A percentile compares a stretch with the other conserved stretches of the same genome.
phyloP scores from a whole-genome alignment of 2,329 filamentous ascomycete species.

The Claviceps fusiformis region DNA sequence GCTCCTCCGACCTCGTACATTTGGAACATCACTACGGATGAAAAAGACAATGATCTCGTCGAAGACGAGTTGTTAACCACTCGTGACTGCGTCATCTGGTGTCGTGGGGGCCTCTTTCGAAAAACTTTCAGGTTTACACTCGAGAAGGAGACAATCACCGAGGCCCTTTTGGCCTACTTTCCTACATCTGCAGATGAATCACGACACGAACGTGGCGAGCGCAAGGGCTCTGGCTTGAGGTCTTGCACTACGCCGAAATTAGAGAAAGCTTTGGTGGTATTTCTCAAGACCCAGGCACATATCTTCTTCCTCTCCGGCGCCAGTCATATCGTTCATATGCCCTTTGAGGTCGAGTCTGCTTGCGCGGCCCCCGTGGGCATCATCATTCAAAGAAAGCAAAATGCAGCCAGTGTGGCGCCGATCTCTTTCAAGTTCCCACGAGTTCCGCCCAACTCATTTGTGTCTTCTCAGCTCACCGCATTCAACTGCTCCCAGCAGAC shows the following conservation, averaged over 20 bases:
- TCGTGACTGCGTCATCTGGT: conserved; percentile 71
- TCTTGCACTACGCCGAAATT: conserved; percentile 16
- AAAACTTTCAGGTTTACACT: conserved; percentile 76
- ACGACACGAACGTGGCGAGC: background rate
- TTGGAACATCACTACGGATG: conserved; percentile 52
- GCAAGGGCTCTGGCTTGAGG: conserved; percentile 4
- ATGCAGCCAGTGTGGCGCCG: conserved; percentile 33
- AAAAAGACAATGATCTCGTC: conserved; percentile 25
- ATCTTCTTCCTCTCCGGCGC: conserved; percentile 83
- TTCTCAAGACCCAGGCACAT: conserved; percentile 85
- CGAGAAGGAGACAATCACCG: conserved; percentile 75
- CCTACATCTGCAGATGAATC: conserved; percentile 35
- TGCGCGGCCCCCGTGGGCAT: conserved; percentile 73
- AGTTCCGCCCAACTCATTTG: conserved; percentile 73
- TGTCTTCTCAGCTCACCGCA: conserved; percentile 51
- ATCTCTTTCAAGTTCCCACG: conserved; percentile 42
- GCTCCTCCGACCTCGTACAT: conserved; percentile 53
- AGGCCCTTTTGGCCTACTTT: conserved; percentile 78
- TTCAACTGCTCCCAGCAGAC: conserved; percentile 36
- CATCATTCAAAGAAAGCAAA: conserved; percentile 69
- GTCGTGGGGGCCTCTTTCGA: conserved; percentile 68
- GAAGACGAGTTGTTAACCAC: conserved; percentile 77
- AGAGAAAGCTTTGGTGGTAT: conserved; percentile 68
- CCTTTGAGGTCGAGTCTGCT: conserved; percentile 83
- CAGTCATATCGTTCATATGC: conserved; percentile 80